These are phyloP conservation scores for Elongisporangium senticosum DNA, from an alignment of 352 stramenopile genomes.

Conservation along the genomic window DNA sequence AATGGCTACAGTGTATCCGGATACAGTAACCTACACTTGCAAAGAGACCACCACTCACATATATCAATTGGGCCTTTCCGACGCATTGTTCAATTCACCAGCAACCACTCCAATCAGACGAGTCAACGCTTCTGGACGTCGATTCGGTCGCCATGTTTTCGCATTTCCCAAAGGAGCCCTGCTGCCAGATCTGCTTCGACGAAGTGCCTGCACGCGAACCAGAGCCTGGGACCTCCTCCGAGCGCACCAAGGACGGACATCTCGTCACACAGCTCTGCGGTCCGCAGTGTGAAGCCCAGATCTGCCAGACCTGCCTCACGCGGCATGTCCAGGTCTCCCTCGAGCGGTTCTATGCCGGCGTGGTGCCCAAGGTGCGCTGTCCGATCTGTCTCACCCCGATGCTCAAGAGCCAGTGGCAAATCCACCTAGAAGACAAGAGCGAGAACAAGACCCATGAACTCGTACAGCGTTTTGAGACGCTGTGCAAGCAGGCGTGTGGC, in stretches of 20 bases:
- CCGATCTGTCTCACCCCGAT: constrained; percentile 20
- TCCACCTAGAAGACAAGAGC: constrained; percentile 2
- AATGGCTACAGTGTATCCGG: no score
- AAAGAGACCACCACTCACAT: no score
- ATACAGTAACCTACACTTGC: no score
- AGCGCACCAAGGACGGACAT: background rate
- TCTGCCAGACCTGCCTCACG: constrained; percentile 18
- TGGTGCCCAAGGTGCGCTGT: constrained; percentile 23
- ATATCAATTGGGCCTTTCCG: no score
- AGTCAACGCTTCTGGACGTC: no score
- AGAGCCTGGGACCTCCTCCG: background rate
- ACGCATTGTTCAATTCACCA: no score
- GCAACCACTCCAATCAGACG: no score
- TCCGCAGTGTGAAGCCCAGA: constrained; percentile 10
- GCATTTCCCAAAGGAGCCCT: no score
- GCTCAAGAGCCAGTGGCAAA: constrained; percentile 24
- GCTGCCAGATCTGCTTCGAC: constrained; percentile 34
- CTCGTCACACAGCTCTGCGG: constrained; percentile 11
- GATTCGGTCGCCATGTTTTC: no score
- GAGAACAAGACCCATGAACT: background rate
- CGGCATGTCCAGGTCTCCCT: constrained; percentile 21
- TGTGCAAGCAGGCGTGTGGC: constrained; percentile 17
- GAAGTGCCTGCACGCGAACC: background rate
- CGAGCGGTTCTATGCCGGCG: constrained; percentile 18
- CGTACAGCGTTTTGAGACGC: constrained; percentile 6